phyloP scores from a whole-genome alignment of 495 filamentous ascomycete genomes.

The Xylaria venustula region DNA sequence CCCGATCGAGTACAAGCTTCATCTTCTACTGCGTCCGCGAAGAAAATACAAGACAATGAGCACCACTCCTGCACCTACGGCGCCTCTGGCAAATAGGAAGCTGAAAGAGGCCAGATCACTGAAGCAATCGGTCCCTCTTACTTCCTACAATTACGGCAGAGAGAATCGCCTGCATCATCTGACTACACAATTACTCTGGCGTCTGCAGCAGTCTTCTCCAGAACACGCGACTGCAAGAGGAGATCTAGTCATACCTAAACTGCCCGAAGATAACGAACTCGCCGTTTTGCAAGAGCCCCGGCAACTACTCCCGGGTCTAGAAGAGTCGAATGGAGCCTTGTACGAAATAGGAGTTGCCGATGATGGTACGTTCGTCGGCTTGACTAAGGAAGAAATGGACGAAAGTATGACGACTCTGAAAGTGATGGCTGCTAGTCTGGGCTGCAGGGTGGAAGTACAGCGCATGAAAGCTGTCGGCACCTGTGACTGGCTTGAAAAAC shows the following conservation, averaged over 20 bases:
- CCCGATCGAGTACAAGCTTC: slow-evolving; percentile 93
- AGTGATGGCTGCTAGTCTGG: slow-evolving; percentile 87
- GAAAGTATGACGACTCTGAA: slow-evolving; percentile 82
- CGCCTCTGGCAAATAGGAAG: slow-evolving; percentile 59
- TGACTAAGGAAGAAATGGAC: slow-evolving; percentile 87
- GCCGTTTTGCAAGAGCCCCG: slow-evolving; percentile 56
- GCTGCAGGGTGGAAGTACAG: slow-evolving; percentile 81
- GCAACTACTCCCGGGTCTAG: slow-evolving; percentile 73
- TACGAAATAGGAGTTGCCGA: slow-evolving; percentile 98
- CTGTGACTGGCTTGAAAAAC: slow-evolving; percentile 69
- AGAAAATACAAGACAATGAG: slow-evolving; percentile 66
- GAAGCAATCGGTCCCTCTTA: slow-evolving; percentile 29
- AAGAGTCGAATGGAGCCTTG: slow-evolving; percentile 87
- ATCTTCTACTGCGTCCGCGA: slow-evolving; percentile 79
- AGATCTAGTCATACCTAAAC: slow-evolving; percentile 67
- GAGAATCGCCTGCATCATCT: slow-evolving; percentile 85
- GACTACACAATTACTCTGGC: slow-evolving; percentile 93
- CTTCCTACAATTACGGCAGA: slow-evolving; percentile 58
- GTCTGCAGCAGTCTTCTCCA: slow-evolving; percentile 90
- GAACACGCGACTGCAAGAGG: slow-evolving; percentile 72
- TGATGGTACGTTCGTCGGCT: slow-evolving; percentile 85
- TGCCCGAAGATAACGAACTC: slow-evolving; percentile 63
- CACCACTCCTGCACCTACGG: slow-evolving; percentile 35
- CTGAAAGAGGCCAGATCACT: slow-evolving; percentile 59
- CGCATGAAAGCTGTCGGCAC: slow-evolving; percentile 83